phyloP scores from a whole-genome alignment of 1,284 basidiomycete genomes.

The Chondrostereum purpureum region DNA sequence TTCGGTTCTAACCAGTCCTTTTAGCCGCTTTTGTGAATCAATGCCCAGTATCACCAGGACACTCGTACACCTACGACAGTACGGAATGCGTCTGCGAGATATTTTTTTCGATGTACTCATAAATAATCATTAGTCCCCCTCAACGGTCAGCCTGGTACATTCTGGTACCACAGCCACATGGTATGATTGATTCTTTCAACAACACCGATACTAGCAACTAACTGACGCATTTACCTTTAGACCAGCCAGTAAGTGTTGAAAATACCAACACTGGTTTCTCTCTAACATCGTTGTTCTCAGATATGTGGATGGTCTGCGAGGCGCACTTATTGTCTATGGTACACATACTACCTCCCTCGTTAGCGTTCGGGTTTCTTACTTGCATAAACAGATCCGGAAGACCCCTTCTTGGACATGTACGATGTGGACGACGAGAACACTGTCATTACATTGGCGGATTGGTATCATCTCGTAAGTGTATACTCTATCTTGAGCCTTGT shows the following conservation, averaged over 20 bases:
- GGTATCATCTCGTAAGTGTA: slow-evolving; percentile 20
- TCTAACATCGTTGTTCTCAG: no score
- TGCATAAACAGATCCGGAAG: slow-evolving; percentile 17
- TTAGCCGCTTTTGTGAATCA: slow-evolving; percentile 10
- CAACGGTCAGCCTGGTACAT: slow-evolving; percentile 5
- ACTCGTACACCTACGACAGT: slow-evolving; percentile 11
- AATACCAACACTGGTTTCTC: no score
- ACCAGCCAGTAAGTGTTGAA: background rate
- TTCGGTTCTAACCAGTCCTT: background rate
- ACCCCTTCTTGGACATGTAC: slow-evolving; percentile 29
- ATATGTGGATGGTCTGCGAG: slow-evolving; percentile 4
- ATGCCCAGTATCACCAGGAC: slow-evolving; percentile 7
- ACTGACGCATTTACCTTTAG: no score
- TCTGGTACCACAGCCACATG: background rate
- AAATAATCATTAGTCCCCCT: slow-evolving; percentile 4
- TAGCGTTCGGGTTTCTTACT: background rate
- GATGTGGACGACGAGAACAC: slow-evolving; percentile 37
- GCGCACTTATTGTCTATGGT: slow-evolving; percentile 5
- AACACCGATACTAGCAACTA: no score
- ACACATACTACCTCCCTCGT: background rate
- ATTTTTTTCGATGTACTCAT: background rate
- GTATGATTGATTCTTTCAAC: no score
- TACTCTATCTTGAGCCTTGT: background rate
- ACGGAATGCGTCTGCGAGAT: background rate
- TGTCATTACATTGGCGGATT: slow-evolving; percentile 26